Conservation (phyloP, 768 basidiomycete genomes). For the Udeniomyces megalosporus region DNA sequence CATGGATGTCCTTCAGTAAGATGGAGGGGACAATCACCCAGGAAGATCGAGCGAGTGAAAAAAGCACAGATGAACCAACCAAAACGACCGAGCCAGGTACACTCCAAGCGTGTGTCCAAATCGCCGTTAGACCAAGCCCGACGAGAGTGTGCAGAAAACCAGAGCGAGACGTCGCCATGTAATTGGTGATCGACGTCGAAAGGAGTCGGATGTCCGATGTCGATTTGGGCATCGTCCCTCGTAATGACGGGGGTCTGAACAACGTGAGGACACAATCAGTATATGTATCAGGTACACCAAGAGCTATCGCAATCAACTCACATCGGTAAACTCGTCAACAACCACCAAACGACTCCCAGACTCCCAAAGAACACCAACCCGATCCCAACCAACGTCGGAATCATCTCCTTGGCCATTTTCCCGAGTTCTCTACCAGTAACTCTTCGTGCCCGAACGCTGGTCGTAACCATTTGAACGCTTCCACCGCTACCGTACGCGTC, state of each 20-base stretch:
- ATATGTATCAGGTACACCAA: neutral
- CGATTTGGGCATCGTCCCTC: conserved; percentile 2
- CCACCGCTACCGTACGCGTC: neutral
- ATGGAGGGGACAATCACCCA: no score
- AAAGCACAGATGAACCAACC: conserved; percentile 25
- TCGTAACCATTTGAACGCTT: neutral
- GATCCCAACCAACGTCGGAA: conserved; percentile 12
- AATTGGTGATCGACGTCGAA: conserved; percentile 6
- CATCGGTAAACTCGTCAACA: conserved; percentile 13
- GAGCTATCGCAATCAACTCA: neutral
- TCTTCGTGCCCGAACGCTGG: conserved; percentile 2
- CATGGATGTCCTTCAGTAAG: no score
- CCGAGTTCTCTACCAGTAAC: conserved; percentile 5
- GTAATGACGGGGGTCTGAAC: conserved; percentile 1
- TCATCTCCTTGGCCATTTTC: conserved; percentile 5
- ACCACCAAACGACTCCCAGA: neutral
- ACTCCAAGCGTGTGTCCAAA: conserved; percentile 97
- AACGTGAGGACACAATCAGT: neutral
- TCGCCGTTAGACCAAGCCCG: conserved; percentile 64
- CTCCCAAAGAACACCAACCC: conserved; percentile 6
- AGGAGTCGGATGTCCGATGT: conserved; percentile 10
- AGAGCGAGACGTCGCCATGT: conserved; percentile 1
- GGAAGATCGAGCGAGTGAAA: neutral
- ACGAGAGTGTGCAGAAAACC: conserved; percentile 50
- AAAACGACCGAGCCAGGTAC: conserved; percentile 85